phyloP scores from a whole-genome alignment of 495 filamentous ascomycete genomes.

The Penicillium nucicola region DNA sequence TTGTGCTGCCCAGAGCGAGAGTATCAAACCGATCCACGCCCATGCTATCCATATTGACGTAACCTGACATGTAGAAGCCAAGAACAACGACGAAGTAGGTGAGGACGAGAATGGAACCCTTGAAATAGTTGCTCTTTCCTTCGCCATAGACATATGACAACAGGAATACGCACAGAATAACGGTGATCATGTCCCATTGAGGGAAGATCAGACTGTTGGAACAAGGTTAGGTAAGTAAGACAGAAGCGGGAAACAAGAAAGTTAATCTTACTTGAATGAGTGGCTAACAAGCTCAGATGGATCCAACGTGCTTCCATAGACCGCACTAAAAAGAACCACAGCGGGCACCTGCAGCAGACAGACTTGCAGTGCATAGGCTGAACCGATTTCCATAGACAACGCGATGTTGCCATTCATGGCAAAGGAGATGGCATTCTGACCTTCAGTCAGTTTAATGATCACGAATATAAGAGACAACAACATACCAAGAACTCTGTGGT shows the following conservation, averaged over 20 bases:
- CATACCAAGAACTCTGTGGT: slow-evolving; percentile 95
- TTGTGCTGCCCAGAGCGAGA: slow-evolving; percentile 46
- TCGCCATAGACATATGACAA: slow-evolving; percentile 98
- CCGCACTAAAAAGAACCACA: slow-evolving; percentile 84
- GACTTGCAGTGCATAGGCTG: slow-evolving; percentile 94
- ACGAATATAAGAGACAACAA: neutral
- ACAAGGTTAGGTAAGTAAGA: slow-evolving; percentile 4
- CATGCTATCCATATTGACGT: slow-evolving; percentile 57
- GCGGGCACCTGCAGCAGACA: slow-evolving; percentile 95
- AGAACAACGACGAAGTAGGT: slow-evolving; percentile 90
- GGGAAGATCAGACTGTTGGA: slow-evolving; percentile 82
- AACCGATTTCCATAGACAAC: slow-evolving; percentile 97
- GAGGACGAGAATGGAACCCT: slow-evolving; percentile 88
- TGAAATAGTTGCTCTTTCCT: slow-evolving; percentile 73
- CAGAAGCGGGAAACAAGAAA: neutral
- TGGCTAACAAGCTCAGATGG: slow-evolving; percentile 62
- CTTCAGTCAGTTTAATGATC: slow-evolving; percentile 27
- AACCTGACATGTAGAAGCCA: slow-evolving; percentile 87
- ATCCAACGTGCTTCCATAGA: slow-evolving; percentile 49
- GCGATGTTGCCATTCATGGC: slow-evolving; percentile 99
- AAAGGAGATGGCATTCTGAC: slow-evolving; percentile 95
- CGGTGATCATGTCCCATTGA: slow-evolving; percentile 98
- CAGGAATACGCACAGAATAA: slow-evolving; percentile 96
- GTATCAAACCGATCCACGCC: slow-evolving; percentile 70
- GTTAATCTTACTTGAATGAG: slow-evolving; percentile 66